phyloP scores from a whole-genome alignment of 2,329 filamentous ascomycete genomes.

The Mycocentrospora acerina region DNA sequence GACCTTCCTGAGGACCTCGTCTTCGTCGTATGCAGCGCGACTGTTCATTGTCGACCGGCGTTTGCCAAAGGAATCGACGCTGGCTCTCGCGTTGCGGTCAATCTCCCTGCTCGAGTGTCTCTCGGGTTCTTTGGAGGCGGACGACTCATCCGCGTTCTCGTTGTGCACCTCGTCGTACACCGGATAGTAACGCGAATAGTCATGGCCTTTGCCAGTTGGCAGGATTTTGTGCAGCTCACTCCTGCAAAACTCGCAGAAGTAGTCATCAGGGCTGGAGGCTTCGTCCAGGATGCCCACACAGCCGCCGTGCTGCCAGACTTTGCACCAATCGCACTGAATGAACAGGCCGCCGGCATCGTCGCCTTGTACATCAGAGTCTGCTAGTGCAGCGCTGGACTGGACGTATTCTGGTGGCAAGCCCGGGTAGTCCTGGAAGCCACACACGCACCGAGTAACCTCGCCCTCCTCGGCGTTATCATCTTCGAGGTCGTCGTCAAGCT shows the following conservation, averaged over 20 bases:
- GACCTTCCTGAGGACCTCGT: conserved; percentile 81
- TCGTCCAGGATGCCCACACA: conserved; percentile 97
- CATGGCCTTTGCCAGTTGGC: conserved; percentile 72
- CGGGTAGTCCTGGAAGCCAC: conserved; percentile 91
- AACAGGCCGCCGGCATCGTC: conserved; percentile 94
- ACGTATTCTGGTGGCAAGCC: conserved; percentile 66
- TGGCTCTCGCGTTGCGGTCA: conserved; percentile 57
- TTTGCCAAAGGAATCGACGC: conserved; percentile 67
- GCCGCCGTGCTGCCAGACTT: conserved; percentile 98
- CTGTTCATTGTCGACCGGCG: conserved; percentile 97
- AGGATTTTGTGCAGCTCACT: conserved; percentile 88
- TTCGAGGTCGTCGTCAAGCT: conserved; percentile 57
- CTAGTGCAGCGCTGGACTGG: conserved; percentile 57
- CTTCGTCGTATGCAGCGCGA: conserved; percentile 92
- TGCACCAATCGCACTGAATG: conserved; percentile 96
- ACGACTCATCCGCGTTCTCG: conserved; percentile 60
- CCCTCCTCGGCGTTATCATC: conserved; percentile 70
- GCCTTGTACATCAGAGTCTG: conserved; percentile 51
- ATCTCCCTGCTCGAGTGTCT: conserved; percentile 56
- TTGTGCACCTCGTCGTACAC: conserved; percentile 55
- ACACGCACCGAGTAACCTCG: conserved; percentile 93
- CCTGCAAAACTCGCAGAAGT: conserved; percentile 94
- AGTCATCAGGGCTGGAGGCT: conserved; percentile 89
- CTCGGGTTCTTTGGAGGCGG: conserved; percentile 64
- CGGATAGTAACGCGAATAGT: conserved; percentile 65